Base-by-base conservation (phyloP, 257 asterid genomes). In the Solanum acaule region DNA sequence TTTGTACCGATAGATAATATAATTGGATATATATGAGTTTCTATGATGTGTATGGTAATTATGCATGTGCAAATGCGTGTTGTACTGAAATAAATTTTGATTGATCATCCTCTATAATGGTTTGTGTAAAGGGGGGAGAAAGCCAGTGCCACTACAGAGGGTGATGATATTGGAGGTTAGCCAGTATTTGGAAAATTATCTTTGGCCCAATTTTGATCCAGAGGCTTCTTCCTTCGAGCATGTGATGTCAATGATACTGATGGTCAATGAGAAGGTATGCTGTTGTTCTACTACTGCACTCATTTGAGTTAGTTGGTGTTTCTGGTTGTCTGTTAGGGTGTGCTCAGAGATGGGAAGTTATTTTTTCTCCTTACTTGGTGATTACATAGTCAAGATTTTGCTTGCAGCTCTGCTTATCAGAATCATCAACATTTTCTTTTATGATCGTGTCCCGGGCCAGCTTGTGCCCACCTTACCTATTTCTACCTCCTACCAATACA, bases 111-210 rank as follows among this genome's bases (percentile, higher is more conserved):
- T 89, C 87, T 82, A 10, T 29, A 3, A 16, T 81, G 86, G 42
- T 81, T 91, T 88, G 87, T 33, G 61, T 88, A 37, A 89, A 96
- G 99, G 94, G 79, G 99, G 98, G 88, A 92, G 94, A 90, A 97
- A 94, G 91, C 94, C 99, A 6, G 98, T 95, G 79, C 99, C 99
- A 2, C 70, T 97, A 92, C 99, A 97, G 94, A 96, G 99, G 93
- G 99, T 94, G 88, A 97, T 97, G 99, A 93, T 97, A 90, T 93
- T 97, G 77, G 99, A 97, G 94, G 99, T 97, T 86, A 97, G 99
- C 89, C 99, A 96, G 90, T 97, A 96, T 92, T 86, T 96, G 93
- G 99, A 97, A 95, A 97, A 97, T 88, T 97, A 97, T 88, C 98
- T 97, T 11, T 96, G 96, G 98, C 99, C 99, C 27, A 94, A 95